Conservation (phyloP, 306 rosid species). For the Myrica gale region DNA sequence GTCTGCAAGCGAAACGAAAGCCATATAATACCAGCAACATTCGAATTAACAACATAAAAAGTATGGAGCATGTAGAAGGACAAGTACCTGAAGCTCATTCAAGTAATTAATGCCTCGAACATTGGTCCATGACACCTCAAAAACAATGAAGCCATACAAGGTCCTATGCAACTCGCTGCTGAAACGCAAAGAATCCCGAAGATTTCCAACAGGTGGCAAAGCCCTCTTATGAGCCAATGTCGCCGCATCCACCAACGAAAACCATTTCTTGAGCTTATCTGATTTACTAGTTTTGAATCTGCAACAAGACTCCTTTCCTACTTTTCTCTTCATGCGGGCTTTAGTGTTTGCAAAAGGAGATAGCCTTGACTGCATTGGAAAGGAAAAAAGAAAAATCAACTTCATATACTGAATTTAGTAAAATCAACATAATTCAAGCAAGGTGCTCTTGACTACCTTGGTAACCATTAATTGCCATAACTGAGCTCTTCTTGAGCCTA, state of each 20-base stretch:
- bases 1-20: conserved; percentile 55
- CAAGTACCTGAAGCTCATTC: conserved; percentile 86
- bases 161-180: conserved; percentile 77
- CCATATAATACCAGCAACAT: conserved; percentile 9
- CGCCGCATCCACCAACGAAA: conserved; percentile 60
- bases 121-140: conserved; percentile 76
- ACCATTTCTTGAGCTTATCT: conserved; percentile 55
- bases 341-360: conserved; percentile 89
- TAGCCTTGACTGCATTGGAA: conserved; percentile 73
- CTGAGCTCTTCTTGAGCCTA: conserved; percentile 68
- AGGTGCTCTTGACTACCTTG: conserved; percentile 50
- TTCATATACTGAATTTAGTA: conserved; percentile 6
- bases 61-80: conserved; percentile 21
- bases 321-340: conserved; percentile 50
- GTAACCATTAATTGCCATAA: conserved; percentile 97
- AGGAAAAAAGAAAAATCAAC: background rate
- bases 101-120: conserved; percentile 91
- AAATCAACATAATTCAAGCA: conserved; percentile 22
- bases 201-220: conserved; percentile 77
- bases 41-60: conserved; percentile 24
- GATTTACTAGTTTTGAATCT: conserved; percentile 41
- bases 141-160: conserved; percentile 80
- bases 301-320: conserved; percentile 45
- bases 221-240: conserved; percentile 60
- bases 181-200: conserved; percentile 56